These are phyloP conservation scores for Cyanidioschyzon merolae DNA, from an alignment of 23 red algal species.

Conservation along the genomic window DNA sequence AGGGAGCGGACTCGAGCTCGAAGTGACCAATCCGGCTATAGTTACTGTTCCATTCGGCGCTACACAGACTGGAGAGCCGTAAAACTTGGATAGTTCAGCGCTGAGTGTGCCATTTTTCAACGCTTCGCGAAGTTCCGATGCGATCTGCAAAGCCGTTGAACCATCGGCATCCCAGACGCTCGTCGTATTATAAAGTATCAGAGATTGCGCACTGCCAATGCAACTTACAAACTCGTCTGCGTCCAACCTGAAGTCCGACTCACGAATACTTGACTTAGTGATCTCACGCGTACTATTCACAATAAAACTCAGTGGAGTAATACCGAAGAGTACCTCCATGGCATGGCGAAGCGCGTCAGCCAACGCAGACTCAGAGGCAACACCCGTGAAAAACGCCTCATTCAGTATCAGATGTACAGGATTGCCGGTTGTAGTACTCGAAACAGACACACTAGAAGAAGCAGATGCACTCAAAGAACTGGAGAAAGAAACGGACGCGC, in stretches of 20 bases:
- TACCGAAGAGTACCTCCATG: background rate
- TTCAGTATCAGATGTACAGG: background rate
- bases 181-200: too few species aligned
- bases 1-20: background rate
- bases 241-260: too few species aligned
- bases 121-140: background rate
- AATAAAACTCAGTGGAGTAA: background rate
- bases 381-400: background rate
- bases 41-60: background rate
- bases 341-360: background rate
- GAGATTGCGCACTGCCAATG: too few species aligned
- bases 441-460: background rate
- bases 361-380: background rate
- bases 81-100: background rate
- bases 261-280: background rate
- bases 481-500: background rate
- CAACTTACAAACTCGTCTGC: background rate
- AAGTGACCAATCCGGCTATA: background rate
- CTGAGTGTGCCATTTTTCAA: background rate
- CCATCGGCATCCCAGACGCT: too few species aligned
- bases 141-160: background rate
- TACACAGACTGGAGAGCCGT: background rate
- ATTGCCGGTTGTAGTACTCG: background rate
- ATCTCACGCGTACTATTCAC: background rate
- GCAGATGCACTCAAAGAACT: background rate